Percentiles rank a stretch among this genome's conserved stretches.
Conservation (phyloP, 441 rosid genomes). For the Isatis lusitanica region DNA sequence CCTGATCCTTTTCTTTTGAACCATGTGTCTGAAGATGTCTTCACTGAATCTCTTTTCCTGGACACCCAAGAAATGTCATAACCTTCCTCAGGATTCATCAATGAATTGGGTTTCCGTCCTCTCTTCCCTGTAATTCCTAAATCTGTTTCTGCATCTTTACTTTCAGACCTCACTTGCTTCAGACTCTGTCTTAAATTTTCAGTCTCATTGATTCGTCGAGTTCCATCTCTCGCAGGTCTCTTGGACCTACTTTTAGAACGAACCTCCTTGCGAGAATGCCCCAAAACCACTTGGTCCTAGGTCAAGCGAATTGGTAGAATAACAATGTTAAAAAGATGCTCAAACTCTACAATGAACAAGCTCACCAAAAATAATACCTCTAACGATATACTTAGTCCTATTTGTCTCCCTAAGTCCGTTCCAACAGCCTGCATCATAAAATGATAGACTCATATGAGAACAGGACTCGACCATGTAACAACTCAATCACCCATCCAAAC, state of each 20-base stretch:
- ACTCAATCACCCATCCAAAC: neutral
- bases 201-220: neutral
- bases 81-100: slow-evolving; percentile 75
- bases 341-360: slow-evolving; percentile 3
- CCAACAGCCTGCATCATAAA: slow-evolving; percentile 21
- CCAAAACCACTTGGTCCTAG: slow-evolving; percentile 29
- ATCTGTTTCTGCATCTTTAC: slow-evolving; percentile 35
- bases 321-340: slow-evolving; percentile 12
- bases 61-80: slow-evolving; percentile 55
- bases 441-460: neutral
- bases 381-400: neutral
- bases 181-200: slow-evolving; percentile 20
- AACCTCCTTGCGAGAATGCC: slow-evolving; percentile 25
- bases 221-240: slow-evolving; percentile 33
- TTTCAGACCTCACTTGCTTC: slow-evolving; percentile 34
- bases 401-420: neutral
- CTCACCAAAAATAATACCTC: slow-evolving; percentile 2
- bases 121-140: slow-evolving; percentile 48
- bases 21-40: slow-evolving; percentile 30
- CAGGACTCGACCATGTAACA: neutral
- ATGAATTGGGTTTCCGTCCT: slow-evolving; percentile 66
- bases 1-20: no score
- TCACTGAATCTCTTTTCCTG: slow-evolving; percentile 39
- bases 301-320: slow-evolving; percentile 6
- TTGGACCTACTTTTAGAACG: slow-evolving; percentile 29